Evolutionary conservation across 2,329 filamentous ascomycete species (phyloP).

Genomic region (Cordyceps javanica): DNA sequence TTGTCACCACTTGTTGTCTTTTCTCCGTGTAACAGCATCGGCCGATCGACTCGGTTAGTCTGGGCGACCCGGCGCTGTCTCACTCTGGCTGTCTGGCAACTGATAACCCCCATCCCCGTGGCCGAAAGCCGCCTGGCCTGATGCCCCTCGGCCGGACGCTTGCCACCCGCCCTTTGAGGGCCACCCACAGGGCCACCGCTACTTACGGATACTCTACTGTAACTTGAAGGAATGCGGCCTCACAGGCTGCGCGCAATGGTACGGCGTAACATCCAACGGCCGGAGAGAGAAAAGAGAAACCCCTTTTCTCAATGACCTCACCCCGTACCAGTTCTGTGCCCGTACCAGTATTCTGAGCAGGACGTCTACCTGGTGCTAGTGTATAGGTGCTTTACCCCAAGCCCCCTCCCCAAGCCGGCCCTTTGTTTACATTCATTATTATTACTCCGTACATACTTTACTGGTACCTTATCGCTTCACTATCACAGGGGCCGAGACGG

Average conservation of each 20-base stretch:
- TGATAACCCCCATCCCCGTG: background rate
- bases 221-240: too few relatives aligned
- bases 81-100: background rate
- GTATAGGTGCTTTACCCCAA: background rate
- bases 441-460: too few relatives aligned
- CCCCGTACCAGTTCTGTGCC: too few relatives aligned
- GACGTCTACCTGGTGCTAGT: too few relatives aligned
- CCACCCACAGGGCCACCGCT: too few relatives aligned
- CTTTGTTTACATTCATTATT: slow-evolving; percentile 10
- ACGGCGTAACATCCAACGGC: too few relatives aligned
- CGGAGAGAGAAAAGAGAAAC: too few relatives aligned
- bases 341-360: too few relatives aligned
- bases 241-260: too few relatives aligned
- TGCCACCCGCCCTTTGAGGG: too few relatives aligned
- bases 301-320: too few relatives aligned
- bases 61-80: background rate
- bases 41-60: background rate
- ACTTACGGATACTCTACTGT: background rate
- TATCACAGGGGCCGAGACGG: background rate
- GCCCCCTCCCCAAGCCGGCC: background rate
- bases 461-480: background rate
- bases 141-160: background rate
- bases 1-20: background rate
- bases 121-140: slow-evolving; percentile 5
- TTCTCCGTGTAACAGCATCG: background rate